These are phyloP conservation scores for Myxozyma neotropica DNA, from an alignment of 805 yeast genomes.

Conservation along the genomic window DNA sequence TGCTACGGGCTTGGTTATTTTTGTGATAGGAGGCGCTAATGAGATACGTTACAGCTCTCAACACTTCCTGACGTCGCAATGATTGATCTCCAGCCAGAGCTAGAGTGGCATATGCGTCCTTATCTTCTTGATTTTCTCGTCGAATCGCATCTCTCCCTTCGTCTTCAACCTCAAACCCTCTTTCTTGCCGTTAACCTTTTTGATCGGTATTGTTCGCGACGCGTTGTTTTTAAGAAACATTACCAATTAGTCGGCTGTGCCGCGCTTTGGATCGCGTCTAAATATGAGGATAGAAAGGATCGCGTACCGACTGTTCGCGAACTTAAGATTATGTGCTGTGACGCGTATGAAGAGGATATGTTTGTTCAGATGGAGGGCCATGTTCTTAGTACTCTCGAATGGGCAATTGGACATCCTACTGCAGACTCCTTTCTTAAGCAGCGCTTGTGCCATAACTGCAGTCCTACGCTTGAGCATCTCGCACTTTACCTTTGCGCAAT, in stretches of 20 bases:
- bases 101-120: slow-evolving; percentile 71
- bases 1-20: neutral
- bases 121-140: slow-evolving; percentile 77
- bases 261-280: slow-evolving; percentile 90
- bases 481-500: slow-evolving; percentile 45
- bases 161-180: slow-evolving; percentile 66
- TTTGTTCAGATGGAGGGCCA: slow-evolving; percentile 78
- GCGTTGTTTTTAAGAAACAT: slow-evolving; percentile 83
- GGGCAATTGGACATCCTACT: slow-evolving; percentile 70
- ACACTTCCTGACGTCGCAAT: slow-evolving; percentile 57
- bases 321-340: slow-evolving; percentile 70
- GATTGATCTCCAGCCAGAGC: slow-evolving; percentile 86
- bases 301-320: slow-evolving; percentile 75
- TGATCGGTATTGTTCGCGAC: slow-evolving; percentile 86
- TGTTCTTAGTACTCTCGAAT: slow-evolving; percentile 67
- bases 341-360: slow-evolving; percentile 60
- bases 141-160: slow-evolving; percentile 62
- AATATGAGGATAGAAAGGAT: slow-evolving; percentile 73
- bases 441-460: slow-evolving; percentile 14
- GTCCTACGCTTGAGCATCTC: slow-evolving; percentile 34
- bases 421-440: slow-evolving; percentile 49
- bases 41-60: neutral
- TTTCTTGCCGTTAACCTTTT: slow-evolving; percentile 72
- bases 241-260: slow-evolving; percentile 89
- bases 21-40: neutral